Evolutionary conservation across 805 yeast species (phyloP).

Genomic region (Saccharomycopsis malanga): DNA sequence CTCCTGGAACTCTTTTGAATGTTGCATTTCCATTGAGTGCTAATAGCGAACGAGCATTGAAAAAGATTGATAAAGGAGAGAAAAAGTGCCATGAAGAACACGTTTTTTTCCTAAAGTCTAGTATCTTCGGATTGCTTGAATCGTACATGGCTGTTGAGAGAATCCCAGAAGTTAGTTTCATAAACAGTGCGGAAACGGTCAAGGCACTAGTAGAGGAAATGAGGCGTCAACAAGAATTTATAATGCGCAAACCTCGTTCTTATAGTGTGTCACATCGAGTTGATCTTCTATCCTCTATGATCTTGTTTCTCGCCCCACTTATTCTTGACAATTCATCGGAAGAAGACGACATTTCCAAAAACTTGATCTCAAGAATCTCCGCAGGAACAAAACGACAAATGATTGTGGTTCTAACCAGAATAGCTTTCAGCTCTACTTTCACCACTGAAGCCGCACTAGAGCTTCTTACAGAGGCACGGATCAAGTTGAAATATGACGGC

Average conservation of each 20-base stretch:
- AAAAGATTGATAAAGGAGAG: conserved; percentile 21
- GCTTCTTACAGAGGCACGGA: conserved; percentile 29
- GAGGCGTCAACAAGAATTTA: conserved; percentile 38
- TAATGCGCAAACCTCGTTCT: conserved; percentile 41
- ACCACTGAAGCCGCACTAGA: conserved; percentile 36
- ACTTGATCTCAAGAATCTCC: conserved; percentile 23
- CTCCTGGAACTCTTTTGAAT: conserved; percentile 5
- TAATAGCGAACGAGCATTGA: conserved; percentile 4
- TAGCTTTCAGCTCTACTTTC: conserved; percentile 44
- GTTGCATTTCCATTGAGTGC: conserved; percentile 14
- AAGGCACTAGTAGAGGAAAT: conserved; percentile 16
- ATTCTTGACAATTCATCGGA: conserved; percentile 6
- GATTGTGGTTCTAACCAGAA: conserved; percentile 43
- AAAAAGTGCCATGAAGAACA: conserved; percentile 38
- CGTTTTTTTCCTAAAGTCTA: conserved; percentile 36
- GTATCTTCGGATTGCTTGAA: conserved; percentile 45
- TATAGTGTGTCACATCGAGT: conserved; percentile 32
- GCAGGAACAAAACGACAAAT: conserved; percentile 37
- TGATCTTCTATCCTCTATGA: conserved; percentile 29
- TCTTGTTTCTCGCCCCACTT: conserved; percentile 12
- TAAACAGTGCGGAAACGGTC: conserved; percentile 12
- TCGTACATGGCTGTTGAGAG: conserved; percentile 27
- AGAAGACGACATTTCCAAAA: not conserved
- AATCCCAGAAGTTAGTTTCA: conserved; percentile 3
- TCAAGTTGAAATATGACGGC: conserved; percentile 24